phyloP scores from a whole-genome alignment of 805 yeast genomes.

The Ogataea wickerhamii region DNA sequence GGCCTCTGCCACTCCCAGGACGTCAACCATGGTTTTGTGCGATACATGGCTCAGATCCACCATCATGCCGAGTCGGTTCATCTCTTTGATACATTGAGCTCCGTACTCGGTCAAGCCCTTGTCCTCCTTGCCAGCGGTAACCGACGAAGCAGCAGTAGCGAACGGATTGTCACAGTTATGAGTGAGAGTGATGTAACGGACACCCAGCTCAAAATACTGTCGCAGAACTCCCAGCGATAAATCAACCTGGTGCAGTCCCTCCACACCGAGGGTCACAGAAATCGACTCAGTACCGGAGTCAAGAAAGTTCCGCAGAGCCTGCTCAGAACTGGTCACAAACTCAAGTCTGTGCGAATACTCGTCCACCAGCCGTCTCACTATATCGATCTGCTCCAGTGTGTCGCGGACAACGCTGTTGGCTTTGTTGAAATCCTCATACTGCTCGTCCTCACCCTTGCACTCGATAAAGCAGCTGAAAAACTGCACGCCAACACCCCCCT shows the following conservation, averaged over 20 bases:
- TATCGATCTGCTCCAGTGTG: slow-evolving; percentile 49
- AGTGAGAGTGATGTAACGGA: slow-evolving; percentile 47
- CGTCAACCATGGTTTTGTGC: slow-evolving; percentile 45
- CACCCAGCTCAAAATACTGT: slow-evolving; percentile 44
- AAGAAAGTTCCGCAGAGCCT: slow-evolving; percentile 35
- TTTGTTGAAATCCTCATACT: slow-evolving; percentile 43
- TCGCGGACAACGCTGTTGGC: slow-evolving; percentile 44
- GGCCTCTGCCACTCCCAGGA: slow-evolving; percentile 36
- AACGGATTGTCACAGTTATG: slow-evolving; percentile 55
- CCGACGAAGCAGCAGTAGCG: slow-evolving; percentile 49
- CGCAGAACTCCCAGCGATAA: slow-evolving; percentile 45
- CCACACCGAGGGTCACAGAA: slow-evolving; percentile 47
- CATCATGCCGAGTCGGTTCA: slow-evolving; percentile 53
- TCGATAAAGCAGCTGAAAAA: slow-evolving; percentile 46
- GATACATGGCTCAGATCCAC: slow-evolving; percentile 50
- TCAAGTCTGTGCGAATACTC: slow-evolving; percentile 37
- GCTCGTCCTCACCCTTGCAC: slow-evolving; percentile 37
- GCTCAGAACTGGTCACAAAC: slow-evolving; percentile 37
- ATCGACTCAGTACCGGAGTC: slow-evolving; percentile 30
- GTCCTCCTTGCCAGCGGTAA: slow-evolving; percentile 42
- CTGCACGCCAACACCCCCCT: slow-evolving; percentile 45
- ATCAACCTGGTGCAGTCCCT: slow-evolving; percentile 50
- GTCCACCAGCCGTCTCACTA: slow-evolving; percentile 39
- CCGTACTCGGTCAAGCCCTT: slow-evolving; percentile 43
- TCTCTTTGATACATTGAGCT: slow-evolving; percentile 39